Evolutionary conservation across 176 grass and related monocot species (phyloP).

Genomic region (Oryza glaberrima): DNA sequence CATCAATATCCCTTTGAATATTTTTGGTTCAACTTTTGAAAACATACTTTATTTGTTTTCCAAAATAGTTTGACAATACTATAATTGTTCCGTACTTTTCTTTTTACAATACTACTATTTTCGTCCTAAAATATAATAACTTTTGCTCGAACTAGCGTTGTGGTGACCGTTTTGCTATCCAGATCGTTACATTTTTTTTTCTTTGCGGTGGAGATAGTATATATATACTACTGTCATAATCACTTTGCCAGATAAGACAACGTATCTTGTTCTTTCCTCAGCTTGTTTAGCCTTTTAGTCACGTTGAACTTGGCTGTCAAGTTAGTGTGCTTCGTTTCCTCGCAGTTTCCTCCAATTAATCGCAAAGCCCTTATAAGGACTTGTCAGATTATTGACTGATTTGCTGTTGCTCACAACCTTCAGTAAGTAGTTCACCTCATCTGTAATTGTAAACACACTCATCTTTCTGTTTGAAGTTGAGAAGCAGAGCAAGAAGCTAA

Average conservation of each 20-base stretch:
- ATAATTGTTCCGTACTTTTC: too few species aligned
- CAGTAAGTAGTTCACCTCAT: neutral
- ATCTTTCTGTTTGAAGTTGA: neutral
- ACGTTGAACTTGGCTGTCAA: constrained; percentile 38
- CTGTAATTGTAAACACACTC: neutral
- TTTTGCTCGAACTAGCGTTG: too few species aligned
- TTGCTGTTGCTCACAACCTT: neutral
- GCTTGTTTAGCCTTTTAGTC: neutral
- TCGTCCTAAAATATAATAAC: too few species aligned
- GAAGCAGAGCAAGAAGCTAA: neutral
- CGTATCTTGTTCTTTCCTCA: neutral
- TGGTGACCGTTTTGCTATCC: neutral
- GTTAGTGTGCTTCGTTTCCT: neutral
- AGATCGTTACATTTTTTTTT: neutral
- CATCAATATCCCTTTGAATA: neutral
- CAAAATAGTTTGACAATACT: neutral
- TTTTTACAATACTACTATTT: too few species aligned
- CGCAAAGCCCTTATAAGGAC: neutral
- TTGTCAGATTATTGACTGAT: constrained; percentile 13
- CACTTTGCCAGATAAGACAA: neutral
- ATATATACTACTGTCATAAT: neutral
- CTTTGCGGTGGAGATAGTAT: neutral
- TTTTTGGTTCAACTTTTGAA: neutral
- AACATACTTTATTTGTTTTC: neutral
- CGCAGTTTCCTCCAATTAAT: constrained; percentile 20